Evolutionary conservation across 345 rosid species (phyloP), one percentile per base, ranked within the genome.

Genomic region (Psidium guajava): DNA sequence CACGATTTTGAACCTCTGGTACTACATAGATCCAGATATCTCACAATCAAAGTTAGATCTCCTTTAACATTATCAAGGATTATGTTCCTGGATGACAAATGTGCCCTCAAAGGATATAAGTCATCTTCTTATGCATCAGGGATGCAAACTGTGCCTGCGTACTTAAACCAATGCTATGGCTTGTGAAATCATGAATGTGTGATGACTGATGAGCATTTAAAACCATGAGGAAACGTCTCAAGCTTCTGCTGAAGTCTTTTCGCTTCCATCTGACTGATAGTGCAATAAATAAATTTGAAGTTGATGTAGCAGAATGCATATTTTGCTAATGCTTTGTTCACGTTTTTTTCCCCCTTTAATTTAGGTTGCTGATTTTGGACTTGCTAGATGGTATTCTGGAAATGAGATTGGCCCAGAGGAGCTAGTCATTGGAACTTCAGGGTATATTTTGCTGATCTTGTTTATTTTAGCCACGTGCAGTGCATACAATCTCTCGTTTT

Each of bases 1-100:
- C 97, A 93, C 84, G 95, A 94, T 91, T 94, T 93, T 61, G 94
- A 94, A 80, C 95, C 97, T 75, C 91, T 91, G 93, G 97, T 92
- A 91, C 74, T 54, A 75, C 8, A 24, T 49, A 59, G 44, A 83
- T 69, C 54, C 51, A 74, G 36, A 84, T 84, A 28, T 84, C 51
- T 51, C 25, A 24, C 55, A 69, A 53, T 55, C 82, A 52, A 57
- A 42, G 77, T 36, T 36, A 18, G 24, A 69, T 6, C 47, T 36
- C 77, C 47, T 69, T 69, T 69, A 69, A 69, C 21, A 36, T 32
- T 36, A 69, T 69, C 77, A 69, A 9, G 47, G 77, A 69, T 12
- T 20, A 69, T 69, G 77, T 36, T 69, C 77, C 24, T 69, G 47
- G 77, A 32, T 69, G 25, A 36, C 77, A 69, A 69, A 69, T 36